Percentiles rank a stretch among this genome's conserved stretches.
Evolutionary conservation across 805 yeast species (phyloP).

Genomic region (Ogataea nitratoaversa): DNA sequence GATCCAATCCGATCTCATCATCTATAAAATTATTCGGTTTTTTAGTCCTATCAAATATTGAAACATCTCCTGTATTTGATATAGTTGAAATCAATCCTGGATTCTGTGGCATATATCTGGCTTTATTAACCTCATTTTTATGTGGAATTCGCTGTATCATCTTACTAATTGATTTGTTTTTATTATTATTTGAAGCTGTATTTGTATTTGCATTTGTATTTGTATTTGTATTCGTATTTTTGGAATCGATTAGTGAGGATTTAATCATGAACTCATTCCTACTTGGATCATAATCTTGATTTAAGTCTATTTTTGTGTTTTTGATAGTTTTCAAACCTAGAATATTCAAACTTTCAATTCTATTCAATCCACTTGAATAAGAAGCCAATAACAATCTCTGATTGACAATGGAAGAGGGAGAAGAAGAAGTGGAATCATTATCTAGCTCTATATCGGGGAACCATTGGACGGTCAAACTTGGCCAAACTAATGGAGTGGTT

Average conservation of each 20-base stretch:
- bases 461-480: slow-evolving; percentile 58
- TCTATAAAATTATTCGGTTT: slow-evolving; percentile 50
- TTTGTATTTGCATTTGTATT: background rate
- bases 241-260: background rate
- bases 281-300: slow-evolving; percentile 33
- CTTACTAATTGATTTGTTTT: slow-evolving; percentile 9
- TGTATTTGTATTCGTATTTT: background rate
- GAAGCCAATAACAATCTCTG: slow-evolving; percentile 56
- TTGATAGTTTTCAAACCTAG: slow-evolving; percentile 10
- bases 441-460: slow-evolving; percentile 48
- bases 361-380: slow-evolving; percentile 50
- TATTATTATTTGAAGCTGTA: background rate
- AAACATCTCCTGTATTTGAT: slow-evolving; percentile 60
- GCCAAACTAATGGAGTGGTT: slow-evolving; percentile 58
- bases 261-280: slow-evolving; percentile 29
- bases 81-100: slow-evolving; percentile 77
- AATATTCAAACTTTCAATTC: slow-evolving; percentile 22
- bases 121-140: slow-evolving; percentile 68
- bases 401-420: slow-evolving; percentile 21
- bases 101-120: slow-evolving; percentile 77
- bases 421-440: background rate
- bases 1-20: no score
- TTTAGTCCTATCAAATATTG: slow-evolving; percentile 78
- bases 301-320: slow-evolving; percentile 19
- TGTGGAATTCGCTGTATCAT: slow-evolving; percentile 58